phyloP scores from a whole-genome alignment of 1,284 basidiomycete species.

The Ganoderma meredithae region DNA sequence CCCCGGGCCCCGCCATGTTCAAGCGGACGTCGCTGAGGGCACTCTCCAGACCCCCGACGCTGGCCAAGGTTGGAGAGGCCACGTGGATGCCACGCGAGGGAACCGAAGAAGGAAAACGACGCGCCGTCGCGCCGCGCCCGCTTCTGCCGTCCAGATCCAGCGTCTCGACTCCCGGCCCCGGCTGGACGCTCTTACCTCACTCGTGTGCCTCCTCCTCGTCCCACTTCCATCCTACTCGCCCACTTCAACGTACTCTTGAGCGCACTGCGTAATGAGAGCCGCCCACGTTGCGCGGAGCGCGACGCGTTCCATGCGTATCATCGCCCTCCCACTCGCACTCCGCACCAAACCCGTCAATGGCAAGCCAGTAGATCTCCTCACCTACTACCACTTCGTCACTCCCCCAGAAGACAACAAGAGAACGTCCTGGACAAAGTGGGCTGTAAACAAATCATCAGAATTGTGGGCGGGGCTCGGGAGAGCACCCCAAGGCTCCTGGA shows the following conservation, averaged over 20 bases:
- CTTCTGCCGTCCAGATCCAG: slow-evolving; percentile 10
- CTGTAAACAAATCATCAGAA: slow-evolving; percentile 55
- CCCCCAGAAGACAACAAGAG: slow-evolving; percentile 35
- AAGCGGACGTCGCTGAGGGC: too few relatives aligned
- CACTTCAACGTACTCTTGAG: background rate
- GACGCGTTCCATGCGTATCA: slow-evolving; percentile 51
- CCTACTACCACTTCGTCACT: slow-evolving; percentile 57
- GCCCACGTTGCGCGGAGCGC: slow-evolving; percentile 30
- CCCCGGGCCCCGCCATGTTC: background rate
- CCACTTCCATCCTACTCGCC: background rate
- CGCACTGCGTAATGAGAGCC: slow-evolving; percentile 12
- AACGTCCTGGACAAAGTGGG: slow-evolving; percentile 48
- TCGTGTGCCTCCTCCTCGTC: background rate
- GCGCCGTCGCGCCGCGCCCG: slow-evolving; percentile 27
- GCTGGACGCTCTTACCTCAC: background rate
- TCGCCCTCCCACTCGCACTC: slow-evolving; percentile 52
- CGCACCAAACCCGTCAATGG: slow-evolving; percentile 20
- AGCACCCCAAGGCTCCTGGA: slow-evolving; percentile 69
- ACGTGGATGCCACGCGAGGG: slow-evolving; percentile 25
- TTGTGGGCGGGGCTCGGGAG: slow-evolving; percentile 74
- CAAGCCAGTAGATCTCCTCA: slow-evolving; percentile 41
- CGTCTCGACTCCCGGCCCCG: background rate
- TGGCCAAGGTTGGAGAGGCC: too few relatives aligned
- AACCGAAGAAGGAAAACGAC: slow-evolving; percentile 12
- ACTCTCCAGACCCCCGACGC: too few relatives aligned